Base-by-base conservation (phyloP, 768 basidiomycete genomes). In the Leucocoprinus leucothites region DNA sequence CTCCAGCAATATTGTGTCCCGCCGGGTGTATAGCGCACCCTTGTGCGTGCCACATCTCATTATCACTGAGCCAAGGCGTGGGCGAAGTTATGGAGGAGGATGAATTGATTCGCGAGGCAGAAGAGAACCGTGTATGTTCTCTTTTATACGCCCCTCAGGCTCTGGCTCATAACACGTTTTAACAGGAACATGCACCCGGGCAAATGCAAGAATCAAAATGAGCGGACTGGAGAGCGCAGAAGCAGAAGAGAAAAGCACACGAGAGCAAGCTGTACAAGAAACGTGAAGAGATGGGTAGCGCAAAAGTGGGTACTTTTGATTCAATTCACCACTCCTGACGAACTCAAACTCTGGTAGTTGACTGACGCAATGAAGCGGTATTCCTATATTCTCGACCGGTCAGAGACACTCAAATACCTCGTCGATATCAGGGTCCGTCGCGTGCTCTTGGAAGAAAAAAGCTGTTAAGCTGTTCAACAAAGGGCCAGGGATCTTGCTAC, bases 281-380 rank as follows among this genome's bases (percentile, higher is more conserved):
- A 75, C 75, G 90, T 58, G 82, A 87, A 63, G 88, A 86, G 64
- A 90, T 94, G 86, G 89, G 91, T 74, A 92, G 91, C 67, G 88
- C 85, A 22, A 94, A 93, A 77, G 91, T 87, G 60, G 14, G 69
- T 41, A 54, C 40, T 53, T 19, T n/a, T 1, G 26, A 35, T 16
- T 16, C 9, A 31, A 31, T 8, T 40, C 48, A 56, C 22, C 25
- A 9, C 18, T 38, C 19, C 41, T 21, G 26, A 11, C 26, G 28
- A 57, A 42, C 54, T 50, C 46, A 59, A 62, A 63, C 14, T 35
- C 43, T 51, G 31, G 19, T 60, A 98, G 93, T 81, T 94, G 38
- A 74, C 91, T n/a, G 95, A 98, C 65, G 92, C 94, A 9, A 90
- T 98, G 58, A 98, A 98, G 69, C 87, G 94, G 16, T 98, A 98